These are phyloP conservation scores for Mycena floridula DNA, from an alignment of 768 basidiomycete genomes.

Conservation along the genomic window DNA sequence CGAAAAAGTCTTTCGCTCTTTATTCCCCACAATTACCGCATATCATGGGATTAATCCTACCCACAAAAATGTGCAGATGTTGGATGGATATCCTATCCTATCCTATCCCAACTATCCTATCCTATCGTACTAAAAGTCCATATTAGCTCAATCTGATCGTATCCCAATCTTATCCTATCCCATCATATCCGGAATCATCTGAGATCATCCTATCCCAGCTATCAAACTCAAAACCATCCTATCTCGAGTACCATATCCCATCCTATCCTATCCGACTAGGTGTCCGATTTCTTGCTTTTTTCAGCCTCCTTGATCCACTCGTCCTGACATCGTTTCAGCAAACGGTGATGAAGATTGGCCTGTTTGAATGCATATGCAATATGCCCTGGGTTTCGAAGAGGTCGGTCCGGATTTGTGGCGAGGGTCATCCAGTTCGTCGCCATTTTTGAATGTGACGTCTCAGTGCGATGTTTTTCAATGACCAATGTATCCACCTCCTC, in stretches of 20 bases:
- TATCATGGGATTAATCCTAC: no score
- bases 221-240: background rate
- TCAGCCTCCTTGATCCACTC: background rate
- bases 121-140: background rate
- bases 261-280: background rate
- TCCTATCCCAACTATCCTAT: background rate
- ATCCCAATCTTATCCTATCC: background rate
- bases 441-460: background rate
- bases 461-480: constrained; percentile 16
- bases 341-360: background rate
- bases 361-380: background rate
- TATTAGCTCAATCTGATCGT: background rate
- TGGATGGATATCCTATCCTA: background rate
- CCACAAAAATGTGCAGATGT: no score
- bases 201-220: background rate
- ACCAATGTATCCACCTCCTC: constrained; percentile 24
- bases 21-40: no score
- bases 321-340: background rate
- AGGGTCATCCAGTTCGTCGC: background rate
- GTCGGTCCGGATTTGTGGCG: background rate
- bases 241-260: background rate
- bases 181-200: background rate
- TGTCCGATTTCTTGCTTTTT: background rate
- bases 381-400: background rate
- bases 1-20: no score